Conservation (phyloP, 2,329 filamentous ascomycete genomes). For the Periconia macrospinosa region DNA sequence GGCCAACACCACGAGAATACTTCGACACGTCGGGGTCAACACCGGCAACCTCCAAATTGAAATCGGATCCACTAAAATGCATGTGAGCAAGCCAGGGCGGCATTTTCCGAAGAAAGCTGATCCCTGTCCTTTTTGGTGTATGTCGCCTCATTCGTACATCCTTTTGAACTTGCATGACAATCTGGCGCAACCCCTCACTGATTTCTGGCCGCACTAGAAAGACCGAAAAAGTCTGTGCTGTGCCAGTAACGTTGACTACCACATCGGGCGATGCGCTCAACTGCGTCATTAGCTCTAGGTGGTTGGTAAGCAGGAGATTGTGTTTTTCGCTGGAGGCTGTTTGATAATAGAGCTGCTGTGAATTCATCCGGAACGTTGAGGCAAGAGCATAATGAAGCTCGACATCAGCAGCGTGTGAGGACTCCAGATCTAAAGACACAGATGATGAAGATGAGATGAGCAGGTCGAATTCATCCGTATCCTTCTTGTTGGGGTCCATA, state of each 20-base stretch:
- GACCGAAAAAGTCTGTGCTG: slow-evolving; percentile 81
- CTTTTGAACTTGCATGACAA: slow-evolving; percentile 76
- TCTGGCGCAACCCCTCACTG: slow-evolving; percentile 87
- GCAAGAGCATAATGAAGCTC: slow-evolving; percentile 85
- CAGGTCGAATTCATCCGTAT: slow-evolving; percentile 84
- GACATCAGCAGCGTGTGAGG: slow-evolving; percentile 85
- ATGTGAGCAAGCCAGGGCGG: slow-evolving; percentile 85
- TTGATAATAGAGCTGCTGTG: slow-evolving; percentile 92
- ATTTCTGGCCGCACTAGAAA: slow-evolving; percentile 93
- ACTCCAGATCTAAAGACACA: slow-evolving; percentile 88
- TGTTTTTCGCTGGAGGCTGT: slow-evolving; percentile 80
- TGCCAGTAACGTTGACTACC: slow-evolving; percentile 76
- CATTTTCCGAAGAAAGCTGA: slow-evolving; percentile 70
- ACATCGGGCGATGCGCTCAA: slow-evolving; percentile 84
- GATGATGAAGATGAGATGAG: slow-evolving; percentile 95
- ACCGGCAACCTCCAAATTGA: slow-evolving; percentile 88
- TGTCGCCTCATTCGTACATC: slow-evolving; percentile 36
- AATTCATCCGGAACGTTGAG: slow-evolving; percentile 79
- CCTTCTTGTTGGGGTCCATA: slow-evolving; percentile 58
- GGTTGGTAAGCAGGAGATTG: slow-evolving; percentile 84
- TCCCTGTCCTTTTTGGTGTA: slow-evolving; percentile 49
- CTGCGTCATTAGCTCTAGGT: slow-evolving; percentile 82
- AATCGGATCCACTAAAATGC: slow-evolving; percentile 82
- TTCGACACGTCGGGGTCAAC: slow-evolving; percentile 81
- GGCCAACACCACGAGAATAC: slow-evolving; percentile 76